Evolutionary conservation across 495 filamentous ascomycete genomes (phyloP).

Genomic region (Xylaria telfairii): DNA sequence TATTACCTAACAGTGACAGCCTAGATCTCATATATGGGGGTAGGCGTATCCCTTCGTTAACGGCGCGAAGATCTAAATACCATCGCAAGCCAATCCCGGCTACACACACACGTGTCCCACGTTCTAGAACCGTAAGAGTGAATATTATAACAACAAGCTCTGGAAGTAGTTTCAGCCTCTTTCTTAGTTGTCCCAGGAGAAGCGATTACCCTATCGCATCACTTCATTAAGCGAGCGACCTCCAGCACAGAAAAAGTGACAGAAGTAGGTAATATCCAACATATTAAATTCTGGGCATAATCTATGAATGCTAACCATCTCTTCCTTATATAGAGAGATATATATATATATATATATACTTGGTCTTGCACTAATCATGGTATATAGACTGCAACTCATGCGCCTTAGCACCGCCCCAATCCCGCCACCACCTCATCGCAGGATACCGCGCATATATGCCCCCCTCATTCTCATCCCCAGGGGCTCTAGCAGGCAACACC

Average conservation of each 20-base stretch:
- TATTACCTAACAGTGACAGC: too few species aligned
- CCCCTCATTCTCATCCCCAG: too few species aligned
- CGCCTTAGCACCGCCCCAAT: constrained; percentile 21
- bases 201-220: too few species aligned
- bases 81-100: too few species aligned
- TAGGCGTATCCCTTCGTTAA: too few species aligned
- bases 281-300: constrained; percentile 2
- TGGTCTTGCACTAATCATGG: neutral
- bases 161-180: neutral
- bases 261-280: neutral
- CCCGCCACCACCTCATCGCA: neutral
- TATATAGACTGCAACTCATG: constrained; percentile 27
- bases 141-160: neutral
- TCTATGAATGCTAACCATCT: neutral
- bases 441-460: neutral
- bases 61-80: too few species aligned
- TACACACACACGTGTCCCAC: too few species aligned
- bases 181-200: neutral
- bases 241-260: neutral
- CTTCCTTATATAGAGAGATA: too few species aligned
- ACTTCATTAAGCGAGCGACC: too few species aligned
- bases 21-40: too few species aligned
- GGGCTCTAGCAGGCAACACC: neutral
- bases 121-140: neutral
- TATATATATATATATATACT: too few species aligned